These are phyloP conservation scores for Salvia sclarea DNA, from an alignment of 305 asterid species.

Conservation along the genomic window DNA sequence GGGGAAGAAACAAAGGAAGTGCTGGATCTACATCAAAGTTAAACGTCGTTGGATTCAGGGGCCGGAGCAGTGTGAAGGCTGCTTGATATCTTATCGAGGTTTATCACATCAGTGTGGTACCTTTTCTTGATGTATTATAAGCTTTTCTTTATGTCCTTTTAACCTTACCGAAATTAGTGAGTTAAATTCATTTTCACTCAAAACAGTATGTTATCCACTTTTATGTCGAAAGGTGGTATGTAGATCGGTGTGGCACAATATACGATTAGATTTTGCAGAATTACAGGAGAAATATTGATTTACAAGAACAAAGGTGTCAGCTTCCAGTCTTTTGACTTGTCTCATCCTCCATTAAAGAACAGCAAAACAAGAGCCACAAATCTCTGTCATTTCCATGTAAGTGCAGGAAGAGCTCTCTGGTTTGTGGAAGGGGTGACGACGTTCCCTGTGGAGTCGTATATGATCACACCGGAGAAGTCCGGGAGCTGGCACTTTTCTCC, in stretches of 20 bases:
- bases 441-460: constrained; percentile 73
- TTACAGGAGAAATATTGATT: constrained; percentile 17
- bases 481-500: constrained; percentile 97
- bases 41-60: constrained; percentile 93
- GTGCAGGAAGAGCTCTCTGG: constrained; percentile 58
- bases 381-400: constrained; percentile 60
- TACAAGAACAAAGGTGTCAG: constrained; percentile 4
- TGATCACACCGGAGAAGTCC: constrained; percentile 83
- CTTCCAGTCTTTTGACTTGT: not conserved
- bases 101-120: not conserved
- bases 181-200: constrained; percentile 14
- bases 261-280: not conserved
- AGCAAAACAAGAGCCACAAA: not conserved
- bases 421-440: constrained; percentile 43
- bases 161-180: constrained; percentile 22
- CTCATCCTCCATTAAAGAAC: not conserved
- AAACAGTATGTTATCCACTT: not conserved
- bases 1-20: constrained; percentile 29
- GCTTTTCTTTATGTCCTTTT: constrained; percentile 10
- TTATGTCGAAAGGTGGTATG: constrained; percentile 3
- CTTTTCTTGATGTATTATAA: constrained; percentile 26
- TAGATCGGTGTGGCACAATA: not conserved
- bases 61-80: constrained; percentile 64
- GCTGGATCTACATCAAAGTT: constrained; percentile 56
- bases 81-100: constrained; percentile 34